Percentiles rank a stretch among this genome's conserved stretches.
phyloP scores from a whole-genome alignment of 192 early-diverging fungal genomes.

The Umbelopsis ramanniana region DNA sequence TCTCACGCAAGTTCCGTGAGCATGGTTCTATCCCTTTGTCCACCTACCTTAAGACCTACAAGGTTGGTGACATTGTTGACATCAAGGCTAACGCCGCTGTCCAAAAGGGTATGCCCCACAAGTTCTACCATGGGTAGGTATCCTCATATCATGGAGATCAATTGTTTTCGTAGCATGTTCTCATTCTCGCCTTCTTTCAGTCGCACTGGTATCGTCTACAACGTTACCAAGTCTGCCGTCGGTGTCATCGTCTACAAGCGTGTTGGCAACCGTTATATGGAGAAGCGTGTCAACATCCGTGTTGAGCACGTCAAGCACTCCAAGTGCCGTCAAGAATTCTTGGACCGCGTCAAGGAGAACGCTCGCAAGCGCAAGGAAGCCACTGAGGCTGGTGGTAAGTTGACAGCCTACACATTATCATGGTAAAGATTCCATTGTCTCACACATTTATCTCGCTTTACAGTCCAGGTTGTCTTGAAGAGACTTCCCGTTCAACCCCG shows the following conservation, averaged over 20 bases:
- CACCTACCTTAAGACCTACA: constrained; percentile 98
- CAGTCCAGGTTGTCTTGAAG: constrained; percentile 75
- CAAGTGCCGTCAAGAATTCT: constrained; percentile 98
- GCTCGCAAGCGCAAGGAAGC: constrained; percentile 83
- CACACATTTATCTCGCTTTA: neutral
- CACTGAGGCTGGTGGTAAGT: constrained; percentile 40
- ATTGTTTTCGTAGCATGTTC: neutral
- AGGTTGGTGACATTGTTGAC: constrained; percentile 99
- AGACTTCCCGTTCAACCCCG: constrained; percentile 90
- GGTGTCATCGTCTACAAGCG: constrained; percentile 99
- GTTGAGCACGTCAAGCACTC: constrained; percentile 99
- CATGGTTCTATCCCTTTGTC: constrained; percentile 92
- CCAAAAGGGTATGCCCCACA: constrained; percentile 99
- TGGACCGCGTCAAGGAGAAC: constrained; percentile 97
- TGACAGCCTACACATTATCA: neutral
- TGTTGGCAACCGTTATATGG: constrained; percentile 97
- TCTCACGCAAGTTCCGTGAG: constrained; percentile 95
- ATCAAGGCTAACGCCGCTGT: constrained; percentile 99
- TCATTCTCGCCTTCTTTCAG: constrained; percentile 44
- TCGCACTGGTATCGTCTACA: constrained; percentile 98
- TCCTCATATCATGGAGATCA: neutral
- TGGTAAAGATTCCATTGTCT: constrained; percentile 5
- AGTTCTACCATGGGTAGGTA: constrained; percentile 96
- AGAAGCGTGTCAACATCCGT: constrained; percentile 98
- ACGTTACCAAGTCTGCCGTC: constrained; percentile 99